Evolutionary conservation across 1,284 basidiomycete genomes (phyloP).

Genomic region (Tilletiopsis washingtonensis): DNA sequence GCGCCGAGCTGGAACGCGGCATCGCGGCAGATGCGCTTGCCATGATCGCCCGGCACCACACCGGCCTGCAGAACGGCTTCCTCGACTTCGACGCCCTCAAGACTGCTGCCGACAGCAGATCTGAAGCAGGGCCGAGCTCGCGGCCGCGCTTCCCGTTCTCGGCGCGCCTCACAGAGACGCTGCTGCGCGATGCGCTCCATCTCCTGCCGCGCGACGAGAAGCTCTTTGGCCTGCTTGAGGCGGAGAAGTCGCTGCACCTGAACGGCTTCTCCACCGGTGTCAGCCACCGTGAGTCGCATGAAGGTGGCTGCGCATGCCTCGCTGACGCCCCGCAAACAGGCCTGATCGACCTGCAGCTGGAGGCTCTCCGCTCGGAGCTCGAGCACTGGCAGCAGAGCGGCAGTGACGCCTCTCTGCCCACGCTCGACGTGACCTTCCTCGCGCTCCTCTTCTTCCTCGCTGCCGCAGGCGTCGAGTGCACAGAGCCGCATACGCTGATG

Average conservation of each 20-base stretch:
- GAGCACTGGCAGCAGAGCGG: neutral
- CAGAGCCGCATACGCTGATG: neutral
- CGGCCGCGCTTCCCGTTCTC: neutral
- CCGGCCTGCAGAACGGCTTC: too few relatives aligned
- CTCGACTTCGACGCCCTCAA: too few relatives aligned
- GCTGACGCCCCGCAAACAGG: neutral
- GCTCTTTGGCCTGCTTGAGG: neutral
- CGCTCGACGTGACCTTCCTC: conserved; percentile 1
- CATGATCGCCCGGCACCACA: conserved; percentile 6
- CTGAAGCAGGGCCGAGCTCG: too few relatives aligned
- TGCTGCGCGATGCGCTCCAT: neutral
- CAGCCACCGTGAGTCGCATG: neutral
- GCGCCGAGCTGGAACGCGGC: neutral
- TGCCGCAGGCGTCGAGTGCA: neutral
- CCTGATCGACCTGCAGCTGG: neutral
- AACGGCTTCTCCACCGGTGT: neutral
- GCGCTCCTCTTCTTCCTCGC: conserved; percentile 1
- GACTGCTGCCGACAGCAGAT: too few relatives aligned
- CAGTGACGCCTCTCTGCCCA: neutral
- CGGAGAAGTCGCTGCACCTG: neutral
- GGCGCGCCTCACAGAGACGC: neutral
- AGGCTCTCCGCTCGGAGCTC: neutral
- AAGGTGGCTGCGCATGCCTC: neutral
- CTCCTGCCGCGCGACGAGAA: neutral
- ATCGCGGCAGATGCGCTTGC: conserved; percentile 8